Evolutionary conservation across 345 rosid genomes (phyloP).

Genomic region (Pseudoturritis turrita): DNA sequence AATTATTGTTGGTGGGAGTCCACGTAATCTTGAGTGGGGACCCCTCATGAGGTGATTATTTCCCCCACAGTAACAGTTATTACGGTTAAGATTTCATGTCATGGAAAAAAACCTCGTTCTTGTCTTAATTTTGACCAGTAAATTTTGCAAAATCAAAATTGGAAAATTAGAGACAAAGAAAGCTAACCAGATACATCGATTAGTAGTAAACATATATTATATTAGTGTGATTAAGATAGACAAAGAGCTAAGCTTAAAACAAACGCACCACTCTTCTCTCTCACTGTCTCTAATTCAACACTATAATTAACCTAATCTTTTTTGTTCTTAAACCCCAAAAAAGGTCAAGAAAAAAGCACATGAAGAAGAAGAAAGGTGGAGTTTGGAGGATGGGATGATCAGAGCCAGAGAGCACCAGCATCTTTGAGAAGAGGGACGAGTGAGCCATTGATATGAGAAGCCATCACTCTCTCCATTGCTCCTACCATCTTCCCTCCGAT

Average conservation of each 20-base stretch:
- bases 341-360: neutral
- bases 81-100: slow-evolving; percentile 18
- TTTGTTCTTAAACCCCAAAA: neutral
- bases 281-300: slow-evolving; percentile 19
- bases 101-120: neutral
- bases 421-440: slow-evolving; percentile 85
- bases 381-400: slow-evolving; percentile 22
- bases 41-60: neutral
- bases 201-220: neutral
- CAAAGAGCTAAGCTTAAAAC: slow-evolving; percentile 32
- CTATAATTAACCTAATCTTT: slow-evolving; percentile 6
- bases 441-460: slow-evolving; percentile 83
- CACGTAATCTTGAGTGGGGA: slow-evolving; percentile 23
- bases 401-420: slow-evolving; percentile 99
- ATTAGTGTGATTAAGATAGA: slow-evolving; percentile 14
- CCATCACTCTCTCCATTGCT: slow-evolving; percentile 85
- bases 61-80: slow-evolving; percentile 19
- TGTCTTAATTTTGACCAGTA: slow-evolving; percentile 3
- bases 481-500: slow-evolving; percentile 90
- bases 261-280: slow-evolving; percentile 30
- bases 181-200: neutral
- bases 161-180: neutral
- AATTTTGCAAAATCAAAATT: neutral
- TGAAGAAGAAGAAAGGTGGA: neutral
- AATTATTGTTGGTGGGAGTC: slow-evolving; percentile 13